Evolutionary conservation across 768 basidiomycete genomes (phyloP).

Genomic region (Termitomyces sp.): DNA sequence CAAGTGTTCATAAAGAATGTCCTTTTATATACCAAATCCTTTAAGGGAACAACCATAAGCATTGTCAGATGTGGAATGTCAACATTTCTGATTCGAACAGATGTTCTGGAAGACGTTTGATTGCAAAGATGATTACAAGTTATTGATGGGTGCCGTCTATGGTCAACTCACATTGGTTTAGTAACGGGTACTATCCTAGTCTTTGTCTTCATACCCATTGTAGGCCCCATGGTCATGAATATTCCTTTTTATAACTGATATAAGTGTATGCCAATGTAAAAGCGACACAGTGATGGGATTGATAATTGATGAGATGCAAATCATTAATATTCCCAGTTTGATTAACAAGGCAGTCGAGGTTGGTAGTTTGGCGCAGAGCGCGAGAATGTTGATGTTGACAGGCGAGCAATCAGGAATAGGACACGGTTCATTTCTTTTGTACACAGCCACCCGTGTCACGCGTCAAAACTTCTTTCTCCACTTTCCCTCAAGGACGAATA

Average conservation of each 20-base stretch:
- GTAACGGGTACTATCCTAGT: not conserved
- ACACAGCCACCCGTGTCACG: slow-evolving; percentile 17
- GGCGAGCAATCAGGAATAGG: not conserved
- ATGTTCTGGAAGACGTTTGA: not conserved
- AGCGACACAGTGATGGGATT: not conserved
- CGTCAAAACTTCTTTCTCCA: slow-evolving; percentile 13
- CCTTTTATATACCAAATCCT: not conserved
- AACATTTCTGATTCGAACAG: too few relatives aligned
- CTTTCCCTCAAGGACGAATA: slow-evolving; percentile 5
- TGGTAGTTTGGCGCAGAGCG: not conserved
- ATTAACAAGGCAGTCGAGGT: not conserved
- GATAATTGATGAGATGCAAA: not conserved
- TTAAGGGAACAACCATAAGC: too few relatives aligned
- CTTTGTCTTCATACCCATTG: not conserved
- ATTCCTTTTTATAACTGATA: not conserved
- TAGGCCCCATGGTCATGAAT: not conserved
- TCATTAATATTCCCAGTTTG: not conserved
- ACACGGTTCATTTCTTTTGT: not conserved
- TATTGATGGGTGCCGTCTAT: not conserved
- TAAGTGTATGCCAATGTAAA: too few relatives aligned
- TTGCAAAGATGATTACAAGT: not conserved
- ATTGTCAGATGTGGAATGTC: not conserved
- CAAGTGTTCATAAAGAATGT: not conserved
- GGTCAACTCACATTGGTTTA: not conserved
- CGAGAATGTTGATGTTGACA: not conserved